These are phyloP conservation scores for Agaricales sp. DNA, from an alignment of 1,284 basidiomycete genomes.

Conservation along the genomic window DNA sequence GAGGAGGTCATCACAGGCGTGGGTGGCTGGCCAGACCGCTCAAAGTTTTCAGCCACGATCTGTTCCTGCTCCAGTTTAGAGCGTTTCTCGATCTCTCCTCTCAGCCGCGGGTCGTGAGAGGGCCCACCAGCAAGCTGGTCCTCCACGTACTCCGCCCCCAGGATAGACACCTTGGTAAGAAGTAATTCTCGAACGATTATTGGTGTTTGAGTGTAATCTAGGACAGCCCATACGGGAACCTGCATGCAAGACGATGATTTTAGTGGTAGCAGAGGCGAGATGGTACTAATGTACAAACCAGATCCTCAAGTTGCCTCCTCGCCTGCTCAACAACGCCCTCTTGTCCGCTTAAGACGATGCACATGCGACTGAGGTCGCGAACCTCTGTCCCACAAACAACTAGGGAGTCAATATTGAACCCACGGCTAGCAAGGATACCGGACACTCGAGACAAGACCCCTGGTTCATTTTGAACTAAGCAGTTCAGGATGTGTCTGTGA, in stretches of 20 bases:
- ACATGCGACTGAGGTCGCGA: conserved; percentile 96
- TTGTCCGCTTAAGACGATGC: conserved; percentile 93
- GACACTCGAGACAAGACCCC: conserved; percentile 97
- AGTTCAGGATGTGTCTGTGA: conserved; percentile 88
- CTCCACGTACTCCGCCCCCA: conserved; percentile 96
- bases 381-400: conserved; percentile 99
- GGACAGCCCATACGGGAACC: conserved; percentile 96
- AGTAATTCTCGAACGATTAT: conserved; percentile 84
- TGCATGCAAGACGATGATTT: conserved; percentile 19
- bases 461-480: conserved; percentile 98
- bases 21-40: conserved; percentile 39
- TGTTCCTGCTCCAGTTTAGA: conserved; percentile 60
- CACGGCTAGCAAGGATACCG: conserved; percentile 92
- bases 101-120: conserved; percentile 60
- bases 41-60: conserved; percentile 66
- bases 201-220: conserved; percentile 90
- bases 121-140: conserved; percentile 77
- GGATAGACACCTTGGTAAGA: conserved; percentile 88
- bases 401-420: conserved; percentile 98
- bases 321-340: conserved; percentile 98
- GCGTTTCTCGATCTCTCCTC: conserved; percentile 17
- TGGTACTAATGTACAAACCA: conserved; percentile 43
- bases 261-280: conserved; percentile 4
- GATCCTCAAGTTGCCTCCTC: conserved; percentile 85
- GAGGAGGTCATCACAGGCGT: conserved; percentile 47